Evolutionary conservation across 768 basidiomycete species (phyloP), one percentile per base, ranked within the genome.

Genomic region (Russula emetica): DNA sequence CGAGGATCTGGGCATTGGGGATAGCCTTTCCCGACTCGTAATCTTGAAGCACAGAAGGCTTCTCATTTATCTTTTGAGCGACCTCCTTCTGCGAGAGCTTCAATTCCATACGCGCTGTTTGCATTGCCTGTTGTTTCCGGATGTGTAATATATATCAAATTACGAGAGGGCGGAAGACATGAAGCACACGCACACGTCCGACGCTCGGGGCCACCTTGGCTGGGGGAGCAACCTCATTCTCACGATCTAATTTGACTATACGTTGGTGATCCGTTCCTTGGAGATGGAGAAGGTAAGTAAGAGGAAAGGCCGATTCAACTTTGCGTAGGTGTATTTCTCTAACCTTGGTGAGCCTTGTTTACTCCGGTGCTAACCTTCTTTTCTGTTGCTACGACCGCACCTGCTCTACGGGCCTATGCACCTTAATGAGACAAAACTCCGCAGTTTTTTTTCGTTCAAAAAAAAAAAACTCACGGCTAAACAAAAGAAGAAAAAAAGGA

Each of bases 191-290:
- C 72, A 88, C 90, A 75, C 85, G 86, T 67, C 90, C 90, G 66
- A 90, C 90, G 26, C 79, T 80, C 10, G 85, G 79, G 2, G 80
- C 73, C 67, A 98, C 78, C 77, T 93, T 96, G 58, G 88, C 69
- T 53, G 95, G 95, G 8, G 94, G 94, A 10, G 94, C 92, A 26
- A 96, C 94, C 71, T 96, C 94, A 74, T 98, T 95, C 70, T 97
- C 93, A 50, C 92, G 85, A 75, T 95, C 94, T 49, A 98, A 86
- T 72, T 95, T 95, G 28, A 90, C 94, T 72, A 95, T 94, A 61
- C 85, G 85, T 72, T 94, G 92, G 77, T 96, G 93, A 76, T 98
- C 94, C 67, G 92, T 90, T 40, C 90, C 92, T 94, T 63, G 50
- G 32, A 28, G 13, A 40, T n/a, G 44, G 32, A 28, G 13, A 40